Evolutionary conservation across 345 rosid genomes (phyloP).

Genomic region (Physaria fendleri): DNA sequence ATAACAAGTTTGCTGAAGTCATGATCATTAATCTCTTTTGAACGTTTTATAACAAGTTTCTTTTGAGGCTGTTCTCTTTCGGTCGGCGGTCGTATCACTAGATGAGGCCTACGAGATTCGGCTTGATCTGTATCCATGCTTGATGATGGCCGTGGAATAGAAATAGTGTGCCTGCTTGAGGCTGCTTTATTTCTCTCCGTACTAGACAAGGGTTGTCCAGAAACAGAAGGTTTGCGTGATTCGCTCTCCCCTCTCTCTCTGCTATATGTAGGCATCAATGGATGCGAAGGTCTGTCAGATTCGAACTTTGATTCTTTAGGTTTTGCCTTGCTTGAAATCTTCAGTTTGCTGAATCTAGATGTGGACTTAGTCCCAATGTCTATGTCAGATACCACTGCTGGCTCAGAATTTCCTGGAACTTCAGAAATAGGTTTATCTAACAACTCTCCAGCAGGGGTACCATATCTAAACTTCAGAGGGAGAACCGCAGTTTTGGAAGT

Average conservation of each 20-base stretch:
- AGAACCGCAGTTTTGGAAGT: conserved; percentile 45
- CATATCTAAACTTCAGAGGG: conserved; percentile 66
- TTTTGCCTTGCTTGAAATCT: conserved; percentile 63
- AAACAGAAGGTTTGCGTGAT: conserved; percentile 53
- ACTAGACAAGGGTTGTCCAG: conserved; percentile 48
- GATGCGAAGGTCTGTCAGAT: conserved; percentile 45
- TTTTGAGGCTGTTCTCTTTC: conserved; percentile 66
- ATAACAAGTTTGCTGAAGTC: conserved; percentile 83
- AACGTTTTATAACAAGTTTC: conserved; percentile 68
- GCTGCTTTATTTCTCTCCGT: conserved; percentile 48
- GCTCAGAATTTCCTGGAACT: conserved; percentile 48
- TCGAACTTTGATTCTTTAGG: conserved; percentile 45
- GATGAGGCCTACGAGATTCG: conserved; percentile 62
- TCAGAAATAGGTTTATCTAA: conserved; percentile 46
- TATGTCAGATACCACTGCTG: conserved; percentile 37
- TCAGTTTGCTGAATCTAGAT: conserved; percentile 58
- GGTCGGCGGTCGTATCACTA: conserved; percentile 79
- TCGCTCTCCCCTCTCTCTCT: conserved; percentile 52
- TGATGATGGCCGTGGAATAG: conserved; percentile 52
- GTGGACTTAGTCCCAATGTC: conserved; percentile 48
- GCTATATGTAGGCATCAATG: conserved; percentile 48
- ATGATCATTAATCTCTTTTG: conserved; percentile 64
- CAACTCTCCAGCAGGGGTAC: conserved; percentile 46
- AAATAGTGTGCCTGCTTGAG: conserved; percentile 48
- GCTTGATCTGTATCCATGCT: conserved; percentile 48